These are phyloP conservation scores for Aspergillus conjunctus DNA, from an alignment of 495 filamentous ascomycete species.

Conservation along the genomic window DNA sequence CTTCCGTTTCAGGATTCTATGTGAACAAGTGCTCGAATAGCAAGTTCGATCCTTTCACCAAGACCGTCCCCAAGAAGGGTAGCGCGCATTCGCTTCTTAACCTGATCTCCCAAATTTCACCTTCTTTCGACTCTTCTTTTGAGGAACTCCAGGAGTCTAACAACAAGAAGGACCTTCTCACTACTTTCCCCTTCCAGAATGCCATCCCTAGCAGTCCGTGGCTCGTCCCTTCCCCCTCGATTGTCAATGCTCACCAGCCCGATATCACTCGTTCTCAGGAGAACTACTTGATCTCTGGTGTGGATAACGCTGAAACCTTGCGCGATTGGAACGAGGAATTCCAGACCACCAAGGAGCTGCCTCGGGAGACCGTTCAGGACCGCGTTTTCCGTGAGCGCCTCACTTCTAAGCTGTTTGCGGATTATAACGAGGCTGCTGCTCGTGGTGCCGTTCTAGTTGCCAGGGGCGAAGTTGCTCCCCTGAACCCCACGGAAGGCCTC, in stretches of 20 bases:
- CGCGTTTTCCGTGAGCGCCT: constrained; percentile 94
- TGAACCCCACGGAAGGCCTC: constrained; percentile 90
- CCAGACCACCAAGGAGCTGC: constrained; percentile 91
- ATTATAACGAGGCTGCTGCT: constrained; percentile 94
- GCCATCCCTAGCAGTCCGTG: constrained; percentile 90
- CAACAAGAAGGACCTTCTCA: constrained; percentile 79
- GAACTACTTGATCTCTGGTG: constrained; percentile 82
- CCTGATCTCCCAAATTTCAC: constrained; percentile 75
- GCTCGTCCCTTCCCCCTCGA: constrained; percentile 73
- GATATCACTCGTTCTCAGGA: constrained; percentile 92
- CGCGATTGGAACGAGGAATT: constrained; percentile 99
- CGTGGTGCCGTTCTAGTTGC: constrained; percentile 93
- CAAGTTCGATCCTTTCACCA: constrained; percentile 89
- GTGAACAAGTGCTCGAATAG: constrained; percentile 88
- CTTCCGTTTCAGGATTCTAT: constrained; percentile 91
- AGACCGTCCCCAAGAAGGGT: constrained; percentile 65
- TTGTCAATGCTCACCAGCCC: constrained; percentile 68
- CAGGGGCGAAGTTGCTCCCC: constrained; percentile 88
- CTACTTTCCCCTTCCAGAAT: constrained; percentile 93
- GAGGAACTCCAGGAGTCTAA: constrained; percentile 75
- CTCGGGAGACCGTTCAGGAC: constrained; percentile 90
- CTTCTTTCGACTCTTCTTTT: constrained; percentile 77
- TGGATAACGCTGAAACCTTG: constrained; percentile 90
- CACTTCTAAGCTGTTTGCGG: constrained; percentile 92
- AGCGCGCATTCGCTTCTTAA: constrained; percentile 84